Base-by-base conservation (phyloP, 2,329 filamentous ascomycete genomes). In the Diaporthe sp. region DNA sequence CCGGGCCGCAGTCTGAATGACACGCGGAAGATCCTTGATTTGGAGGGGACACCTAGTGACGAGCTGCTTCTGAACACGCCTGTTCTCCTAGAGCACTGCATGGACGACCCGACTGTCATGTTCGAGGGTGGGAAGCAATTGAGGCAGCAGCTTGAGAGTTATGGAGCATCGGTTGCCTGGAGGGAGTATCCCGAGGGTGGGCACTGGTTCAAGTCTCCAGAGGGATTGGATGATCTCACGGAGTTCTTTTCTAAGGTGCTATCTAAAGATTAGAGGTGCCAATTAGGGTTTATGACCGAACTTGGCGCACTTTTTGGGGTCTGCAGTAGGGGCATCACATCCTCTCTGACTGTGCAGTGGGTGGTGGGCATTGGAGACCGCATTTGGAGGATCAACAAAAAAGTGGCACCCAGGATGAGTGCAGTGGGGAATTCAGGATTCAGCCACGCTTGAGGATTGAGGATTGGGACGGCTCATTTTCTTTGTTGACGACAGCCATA, bases 21-120 rank as follows among this genome's bases (percentile, higher is more conserved):
- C 17, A 85, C 81, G 72, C 79, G 85, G 59, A 78, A 78, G 49
- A 74, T 83, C 0, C 77, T 88, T 6, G 78, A 77, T 3, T 67
- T 86, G 34, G 77, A 79, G 1, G 77, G 75, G 25, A 77, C 67
- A 0, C 78, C 81, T 0, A 78, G 82, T 55, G 77, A 83, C 67
- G 78, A 79, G 13, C 79, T 85, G 1, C n/a, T 88, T n/a, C 77
- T 79, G 31, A 82, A 83, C 17, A 88, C 86, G 67, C 87, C 86
- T 0, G 78, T 86, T 9, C 80, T 89, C 69, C 79, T 89, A 2
- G 82, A 87, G 69, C 87, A 89, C 76, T 88, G 86, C 69, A 76
- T 78, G 1, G 84, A 89, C 62, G 87, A 89, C 75, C 82, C 83
- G 1, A 76, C 86, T 9, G 84, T 88, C 0, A 77, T 82, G 73